These are phyloP conservation scores for Colletotrichum sp. DNA, from an alignment of 2,329 filamentous ascomycete genomes.

Conservation along the genomic window DNA sequence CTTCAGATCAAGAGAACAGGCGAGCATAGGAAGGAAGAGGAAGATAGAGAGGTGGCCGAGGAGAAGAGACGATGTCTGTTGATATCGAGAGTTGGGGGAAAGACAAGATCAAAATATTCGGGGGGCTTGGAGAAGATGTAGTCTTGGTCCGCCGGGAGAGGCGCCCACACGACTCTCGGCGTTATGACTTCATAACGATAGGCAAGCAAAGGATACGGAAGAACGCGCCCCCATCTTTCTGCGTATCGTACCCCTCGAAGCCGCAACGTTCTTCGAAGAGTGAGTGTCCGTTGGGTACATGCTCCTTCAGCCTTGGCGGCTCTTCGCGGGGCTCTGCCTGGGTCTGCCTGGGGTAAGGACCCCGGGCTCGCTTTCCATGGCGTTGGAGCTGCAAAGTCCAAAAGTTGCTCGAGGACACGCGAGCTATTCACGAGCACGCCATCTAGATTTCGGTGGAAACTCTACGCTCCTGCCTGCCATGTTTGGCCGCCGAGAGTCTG, in stretches of 20 bases:
- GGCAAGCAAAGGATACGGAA: not conserved
- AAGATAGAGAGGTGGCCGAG: not conserved
- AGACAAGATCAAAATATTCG: not conserved
- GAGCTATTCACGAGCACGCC: constrained; percentile 12
- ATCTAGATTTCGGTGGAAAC: constrained; percentile 12
- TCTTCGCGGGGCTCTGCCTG: constrained; percentile 11
- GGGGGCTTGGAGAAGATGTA: constrained; percentile 19
- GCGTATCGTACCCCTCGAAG: not conserved
- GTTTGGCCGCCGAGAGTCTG: constrained; percentile 16
- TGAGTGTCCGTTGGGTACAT: not conserved
- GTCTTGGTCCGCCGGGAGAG: not conserved
- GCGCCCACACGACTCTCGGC: not conserved
- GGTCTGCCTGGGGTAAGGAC: not conserved
- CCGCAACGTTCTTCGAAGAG: not conserved
- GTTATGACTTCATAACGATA: constrained; percentile 23
- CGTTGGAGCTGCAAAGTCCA: not conserved
- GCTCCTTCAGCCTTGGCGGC: constrained; percentile 23
- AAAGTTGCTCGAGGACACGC: constrained; percentile 10
- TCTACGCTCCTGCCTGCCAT: constrained; percentile 9
- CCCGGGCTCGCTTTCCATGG: not conserved
- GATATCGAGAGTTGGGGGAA: constrained; percentile 4
- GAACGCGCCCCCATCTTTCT: not conserved
- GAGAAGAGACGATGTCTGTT: not conserved
- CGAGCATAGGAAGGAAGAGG: constrained; percentile 7
- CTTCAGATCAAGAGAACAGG: constrained; percentile 16